A percentile compares a stretch with the other conserved stretches of the same genome.
Conservation (phyloP, 2,329 filamentous ascomycete species). For the Huntiella savannae region DNA sequence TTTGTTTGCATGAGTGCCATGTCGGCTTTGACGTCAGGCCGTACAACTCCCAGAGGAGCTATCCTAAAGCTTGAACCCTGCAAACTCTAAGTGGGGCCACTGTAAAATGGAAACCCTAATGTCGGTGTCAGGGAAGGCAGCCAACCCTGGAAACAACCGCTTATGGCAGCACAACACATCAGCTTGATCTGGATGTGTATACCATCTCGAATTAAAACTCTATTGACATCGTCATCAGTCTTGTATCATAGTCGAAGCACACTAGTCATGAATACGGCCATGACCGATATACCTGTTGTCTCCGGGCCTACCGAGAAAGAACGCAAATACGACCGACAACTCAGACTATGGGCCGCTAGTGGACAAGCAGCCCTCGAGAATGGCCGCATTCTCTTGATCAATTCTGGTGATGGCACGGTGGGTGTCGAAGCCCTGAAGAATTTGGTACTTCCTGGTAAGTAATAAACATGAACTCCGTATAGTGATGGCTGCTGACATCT, state of each 20-base stretch:
- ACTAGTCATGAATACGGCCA: background rate
- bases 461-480: background rate
- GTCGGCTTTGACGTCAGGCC: too few species aligned
- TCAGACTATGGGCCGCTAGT: slow-evolving; percentile 83
- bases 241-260: background rate
- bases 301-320: slow-evolving; percentile 39
- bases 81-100: too few species aligned
- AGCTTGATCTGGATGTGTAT: too few species aligned
- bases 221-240: too few species aligned
- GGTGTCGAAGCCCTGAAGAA: slow-evolving; percentile 92
- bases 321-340: slow-evolving; percentile 81
- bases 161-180: too few species aligned
- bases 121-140: too few species aligned
- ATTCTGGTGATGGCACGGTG: slow-evolving; percentile 69
- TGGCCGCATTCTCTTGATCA: slow-evolving; percentile 78
- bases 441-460: slow-evolving; percentile 64
- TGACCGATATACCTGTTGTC: background rate
- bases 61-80: too few species aligned
- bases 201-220: too few species aligned
- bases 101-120: too few species aligned
- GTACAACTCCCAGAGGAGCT: too few species aligned
- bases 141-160: too few species aligned
- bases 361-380: slow-evolving; percentile 82
- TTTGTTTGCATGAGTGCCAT: too few species aligned
- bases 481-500: background rate